Base-by-base conservation (phyloP, 169 alveolate genomes). In the Sarcocystis neurona region DNA sequence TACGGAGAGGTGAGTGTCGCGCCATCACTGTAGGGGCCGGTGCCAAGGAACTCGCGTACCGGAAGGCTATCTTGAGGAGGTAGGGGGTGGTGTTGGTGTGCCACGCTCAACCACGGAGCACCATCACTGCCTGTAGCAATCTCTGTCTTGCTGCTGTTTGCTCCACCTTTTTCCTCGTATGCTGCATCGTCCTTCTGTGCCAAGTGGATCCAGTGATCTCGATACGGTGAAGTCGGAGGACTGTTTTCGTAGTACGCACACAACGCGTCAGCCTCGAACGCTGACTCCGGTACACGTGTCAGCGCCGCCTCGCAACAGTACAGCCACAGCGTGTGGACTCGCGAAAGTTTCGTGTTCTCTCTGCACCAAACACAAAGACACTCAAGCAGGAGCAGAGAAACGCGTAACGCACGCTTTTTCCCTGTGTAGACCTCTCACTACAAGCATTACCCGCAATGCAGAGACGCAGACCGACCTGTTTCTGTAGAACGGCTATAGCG, bases 321-420 rank as follows among this genome's bases (percentile, higher is more conserved):
- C 78, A 96, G 93, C 98, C 98, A 96, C 63, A 96, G 92, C 30
- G 98, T 95, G 89, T 96, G 98, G 46, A 96, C 98, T 87, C 75
- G 75, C 20, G 75, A 37, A 1, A 63, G 75, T 3, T 63, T 63
- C 41, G 75, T 15, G n/a, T 63, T 63, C 43, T 63, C 75, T 95
- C 96, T 94, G 80, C 96, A 94, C 60, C 93, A 92, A 60, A 95
- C 90, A 84, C n/a, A n/a, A n/a, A n/a, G n/a, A n/a, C n/a, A n/a
- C n/a, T n/a, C n/a, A n/a, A n/a, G n/a, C n/a, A n/a, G n/a, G n/a
- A n/a, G n/a, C n/a, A n/a, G n/a, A n/a, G n/a, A n/a, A n/a, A n/a
- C n/a, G n/a, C n/a, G n/a, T n/a, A n/a, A n/a, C n/a, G n/a, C n/a
- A n/a, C n/a, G n/a, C n/a, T n/a, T n/a, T n/a, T n/a, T n/a, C n/a